Conservation (phyloP, 495 filamentous ascomycete species). For the Baudoinia panamericana region DNA sequence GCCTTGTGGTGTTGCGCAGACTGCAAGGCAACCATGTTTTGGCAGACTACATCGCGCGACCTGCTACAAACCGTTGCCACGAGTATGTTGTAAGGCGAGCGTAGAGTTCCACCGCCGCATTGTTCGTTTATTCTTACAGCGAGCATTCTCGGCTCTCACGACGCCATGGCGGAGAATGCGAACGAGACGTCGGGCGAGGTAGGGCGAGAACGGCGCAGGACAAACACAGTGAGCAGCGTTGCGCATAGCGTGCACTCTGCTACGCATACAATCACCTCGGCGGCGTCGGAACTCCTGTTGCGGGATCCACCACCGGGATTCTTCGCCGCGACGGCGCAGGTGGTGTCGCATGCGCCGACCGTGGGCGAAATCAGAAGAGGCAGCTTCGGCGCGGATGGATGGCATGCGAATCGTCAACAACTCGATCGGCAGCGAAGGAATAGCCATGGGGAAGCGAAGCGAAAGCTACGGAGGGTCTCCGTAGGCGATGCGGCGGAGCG, state of each 20-base stretch:
- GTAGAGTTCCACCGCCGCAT: too few species aligned
- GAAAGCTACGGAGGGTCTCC: neutral
- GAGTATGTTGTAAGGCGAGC: too few species aligned
- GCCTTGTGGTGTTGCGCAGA: too few species aligned
- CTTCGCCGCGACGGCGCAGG: constrained; percentile 38
- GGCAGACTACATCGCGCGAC: too few species aligned
- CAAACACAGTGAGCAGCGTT: neutral
- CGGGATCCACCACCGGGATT: constrained; percentile 37
- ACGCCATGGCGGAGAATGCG: too few species aligned
- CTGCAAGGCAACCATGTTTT: too few species aligned
- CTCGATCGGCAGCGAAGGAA: constrained; percentile 15
- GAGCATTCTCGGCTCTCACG: too few species aligned
- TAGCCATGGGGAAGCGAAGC: neutral
- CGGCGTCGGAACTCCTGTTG: constrained; percentile 3
- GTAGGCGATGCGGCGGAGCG: constrained; percentile 20
- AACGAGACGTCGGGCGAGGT: too few species aligned
- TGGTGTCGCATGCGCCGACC: constrained; percentile 32
- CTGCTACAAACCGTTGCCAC: too few species aligned
- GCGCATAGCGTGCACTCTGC: neutral
- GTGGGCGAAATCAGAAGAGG: constrained; percentile 33
- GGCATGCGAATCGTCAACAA: constrained; percentile 29
- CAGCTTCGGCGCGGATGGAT: constrained; percentile 30
- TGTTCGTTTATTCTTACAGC: too few species aligned
- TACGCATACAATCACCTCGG: neutral
- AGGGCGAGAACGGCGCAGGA: neutral